A percentile compares a stretch with the other conserved stretches of the same genome.
Conservation (phyloP, 1,284 basidiomycete species). For the Flammula alnicola region DNA sequence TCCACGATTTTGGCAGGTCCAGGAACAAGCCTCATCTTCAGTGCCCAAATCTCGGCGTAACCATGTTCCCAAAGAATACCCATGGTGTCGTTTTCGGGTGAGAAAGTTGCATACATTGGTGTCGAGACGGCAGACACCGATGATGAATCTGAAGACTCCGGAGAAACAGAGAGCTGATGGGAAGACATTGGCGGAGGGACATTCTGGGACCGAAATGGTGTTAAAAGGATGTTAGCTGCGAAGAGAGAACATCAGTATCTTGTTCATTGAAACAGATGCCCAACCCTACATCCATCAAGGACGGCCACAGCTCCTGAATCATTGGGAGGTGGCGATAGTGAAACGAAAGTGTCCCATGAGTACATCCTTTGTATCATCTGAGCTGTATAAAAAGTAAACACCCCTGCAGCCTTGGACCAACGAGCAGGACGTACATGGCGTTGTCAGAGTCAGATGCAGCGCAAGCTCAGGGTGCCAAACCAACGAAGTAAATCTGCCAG, state of each 20-base stretch:
- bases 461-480: slow-evolving; percentile 89
- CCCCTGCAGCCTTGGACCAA: background rate
- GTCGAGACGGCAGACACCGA: slow-evolving; percentile 33
- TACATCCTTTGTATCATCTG: slow-evolving; percentile 69
- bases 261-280: background rate
- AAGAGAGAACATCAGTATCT: background rate
- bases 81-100: slow-evolving; percentile 60
- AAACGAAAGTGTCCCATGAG: slow-evolving; percentile 78
- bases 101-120: slow-evolving; percentile 74
- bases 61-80: slow-evolving; percentile 74
- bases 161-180: slow-evolving; percentile 56
- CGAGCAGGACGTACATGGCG: slow-evolving; percentile 57
- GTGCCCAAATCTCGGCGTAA: slow-evolving; percentile 68
- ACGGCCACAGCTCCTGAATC: slow-evolving; percentile 91
- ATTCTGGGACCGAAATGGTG: slow-evolving; percentile 93
- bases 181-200: slow-evolving; percentile 96
- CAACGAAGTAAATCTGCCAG: slow-evolving; percentile 67
- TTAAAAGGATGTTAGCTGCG: slow-evolving; percentile 78
- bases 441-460: slow-evolving; percentile 71
- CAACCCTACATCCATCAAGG: slow-evolving; percentile 81
- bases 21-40: slow-evolving; percentile 67
- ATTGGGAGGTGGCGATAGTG: slow-evolving; percentile 63
- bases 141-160: slow-evolving; percentile 21
- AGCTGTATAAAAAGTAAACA: slow-evolving; percentile 37
- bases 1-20: slow-evolving; percentile 68